Conservation (phyloP, 768 basidiomycete species). For the Hysterangium stoloniferum region DNA sequence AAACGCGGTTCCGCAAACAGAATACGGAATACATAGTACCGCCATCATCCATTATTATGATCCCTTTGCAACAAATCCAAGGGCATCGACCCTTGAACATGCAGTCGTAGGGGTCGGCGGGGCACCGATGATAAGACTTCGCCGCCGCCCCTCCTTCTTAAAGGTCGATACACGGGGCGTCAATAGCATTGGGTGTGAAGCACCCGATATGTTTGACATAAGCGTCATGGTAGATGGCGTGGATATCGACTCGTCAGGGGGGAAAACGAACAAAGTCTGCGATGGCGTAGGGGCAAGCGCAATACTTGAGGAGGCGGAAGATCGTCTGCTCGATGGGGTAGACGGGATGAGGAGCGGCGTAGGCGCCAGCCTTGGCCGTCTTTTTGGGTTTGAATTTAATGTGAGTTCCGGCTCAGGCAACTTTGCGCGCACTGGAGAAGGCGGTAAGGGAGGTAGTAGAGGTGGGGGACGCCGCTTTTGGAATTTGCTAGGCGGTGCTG, state of each 20-base stretch:
- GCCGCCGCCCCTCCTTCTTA: conserved; percentile 50
- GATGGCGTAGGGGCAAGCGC: conserved; percentile 37
- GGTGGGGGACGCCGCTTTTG: conserved; percentile 54
- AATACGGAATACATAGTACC: background rate
- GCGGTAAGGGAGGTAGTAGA: conserved; percentile 64
- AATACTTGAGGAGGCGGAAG: conserved; percentile 11
- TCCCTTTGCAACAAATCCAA: conserved; percentile 32
- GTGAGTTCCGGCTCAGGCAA: conserved; percentile 11
- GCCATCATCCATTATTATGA: background rate
- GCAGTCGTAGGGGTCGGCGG: conserved; percentile 73
- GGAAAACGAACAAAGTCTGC: conserved; percentile 82
- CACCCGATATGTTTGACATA: conserved; percentile 45
- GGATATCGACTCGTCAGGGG: conserved; percentile 53
- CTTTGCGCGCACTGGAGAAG: conserved; percentile 54
- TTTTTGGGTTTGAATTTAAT: background rate
- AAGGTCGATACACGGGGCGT: conserved; percentile 69
- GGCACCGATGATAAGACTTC: conserved; percentile 63
- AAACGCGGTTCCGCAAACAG: background rate
- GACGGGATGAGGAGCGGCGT: conserved; percentile 45
- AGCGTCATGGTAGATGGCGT: conserved; percentile 81
- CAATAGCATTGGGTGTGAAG: conserved; percentile 40
- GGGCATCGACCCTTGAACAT: conserved; percentile 75
- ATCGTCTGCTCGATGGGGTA: conserved; percentile 16
- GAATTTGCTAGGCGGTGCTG: conserved; percentile 29
- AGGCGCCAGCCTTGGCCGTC: conserved; percentile 28